A percentile compares a stretch with the other conserved stretches of the same genome.
Evolutionary conservation across 192 early-diverging fungal genomes (phyloP).

Genomic region (Mortierella hygrophila): DNA sequence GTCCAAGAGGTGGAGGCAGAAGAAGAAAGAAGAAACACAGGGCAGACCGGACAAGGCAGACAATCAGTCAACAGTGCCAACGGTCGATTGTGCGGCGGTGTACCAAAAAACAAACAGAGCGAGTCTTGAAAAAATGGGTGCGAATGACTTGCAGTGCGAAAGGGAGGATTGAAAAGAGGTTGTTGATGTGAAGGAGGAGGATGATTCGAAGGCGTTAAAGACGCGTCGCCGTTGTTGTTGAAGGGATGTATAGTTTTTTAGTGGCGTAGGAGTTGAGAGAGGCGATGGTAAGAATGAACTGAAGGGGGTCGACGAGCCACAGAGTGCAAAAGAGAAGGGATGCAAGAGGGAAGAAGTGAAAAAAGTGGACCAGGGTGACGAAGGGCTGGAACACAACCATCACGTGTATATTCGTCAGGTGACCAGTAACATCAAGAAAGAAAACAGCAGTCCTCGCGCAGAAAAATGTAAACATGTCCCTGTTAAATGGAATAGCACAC

Average conservation of each 20-base stretch:
- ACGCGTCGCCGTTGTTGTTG: background rate
- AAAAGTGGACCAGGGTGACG: background rate
- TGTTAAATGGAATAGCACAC: background rate
- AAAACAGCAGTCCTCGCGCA: background rate
- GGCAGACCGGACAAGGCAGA: background rate
- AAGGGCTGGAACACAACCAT: background rate
- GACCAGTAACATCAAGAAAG: background rate
- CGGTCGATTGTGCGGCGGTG: conserved; percentile 7
- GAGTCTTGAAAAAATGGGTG: background rate
- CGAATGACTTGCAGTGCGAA: background rate
- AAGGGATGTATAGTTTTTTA: background rate
- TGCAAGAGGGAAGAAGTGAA: background rate
- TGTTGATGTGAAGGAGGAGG: background rate
- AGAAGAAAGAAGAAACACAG: background rate
- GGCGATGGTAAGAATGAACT: background rate
- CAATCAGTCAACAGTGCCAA: conserved; percentile 7
- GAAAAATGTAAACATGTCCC: background rate
- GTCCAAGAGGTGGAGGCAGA: background rate
- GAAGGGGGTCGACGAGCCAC: background rate
- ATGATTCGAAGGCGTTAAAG: background rate
- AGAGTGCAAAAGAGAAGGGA: background rate
- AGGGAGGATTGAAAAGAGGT: background rate
- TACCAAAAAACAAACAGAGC: background rate
- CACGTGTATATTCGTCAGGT: background rate
- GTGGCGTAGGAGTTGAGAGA: background rate